These are phyloP conservation scores for Solanum virginianum DNA, from an alignment of 257 asterid genomes.

Conservation along the genomic window DNA sequence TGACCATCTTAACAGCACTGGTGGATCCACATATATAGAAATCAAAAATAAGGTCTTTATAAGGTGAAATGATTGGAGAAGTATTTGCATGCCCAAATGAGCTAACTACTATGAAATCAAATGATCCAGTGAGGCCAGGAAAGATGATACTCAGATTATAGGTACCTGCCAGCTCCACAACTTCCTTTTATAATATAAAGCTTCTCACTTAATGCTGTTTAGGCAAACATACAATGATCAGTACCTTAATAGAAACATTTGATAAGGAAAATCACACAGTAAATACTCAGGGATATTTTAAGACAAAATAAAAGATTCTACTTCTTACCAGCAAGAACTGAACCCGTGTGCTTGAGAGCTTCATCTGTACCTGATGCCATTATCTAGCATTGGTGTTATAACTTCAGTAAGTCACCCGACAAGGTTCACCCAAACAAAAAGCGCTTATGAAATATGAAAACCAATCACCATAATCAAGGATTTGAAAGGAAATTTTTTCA, in stretches of 20 bases:
- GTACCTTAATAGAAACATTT: background rate
- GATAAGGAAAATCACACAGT: background rate
- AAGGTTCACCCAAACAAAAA: background rate
- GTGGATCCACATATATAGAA: background rate
- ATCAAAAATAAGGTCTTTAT: background rate
- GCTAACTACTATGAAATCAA: background rate
- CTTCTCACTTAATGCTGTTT: constrained; percentile 85
- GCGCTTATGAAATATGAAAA: background rate
- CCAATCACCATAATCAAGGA: background rate
- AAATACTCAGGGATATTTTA: background rate
- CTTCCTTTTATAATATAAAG: constrained; percentile 89
- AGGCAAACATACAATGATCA: constrained; percentile 9
- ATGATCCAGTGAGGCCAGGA: background rate
- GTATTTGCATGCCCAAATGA: background rate
- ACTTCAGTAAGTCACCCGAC: constrained; percentile 5
- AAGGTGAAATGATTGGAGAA: background rate
- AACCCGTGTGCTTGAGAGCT: constrained; percentile 80
- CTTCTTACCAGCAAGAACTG: constrained; percentile 73
- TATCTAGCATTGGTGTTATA: constrained; percentile 39
- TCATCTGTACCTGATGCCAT: constrained; percentile 94
- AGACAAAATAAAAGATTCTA: background rate
- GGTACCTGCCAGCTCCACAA: constrained; percentile 94
- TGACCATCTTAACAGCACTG: constrained; percentile 95
- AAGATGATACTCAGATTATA: constrained; percentile 1
- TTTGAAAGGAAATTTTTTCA: constrained; percentile 1